Conservation (phyloP, 805 yeast species). For the Ogataea naganishii region DNA sequence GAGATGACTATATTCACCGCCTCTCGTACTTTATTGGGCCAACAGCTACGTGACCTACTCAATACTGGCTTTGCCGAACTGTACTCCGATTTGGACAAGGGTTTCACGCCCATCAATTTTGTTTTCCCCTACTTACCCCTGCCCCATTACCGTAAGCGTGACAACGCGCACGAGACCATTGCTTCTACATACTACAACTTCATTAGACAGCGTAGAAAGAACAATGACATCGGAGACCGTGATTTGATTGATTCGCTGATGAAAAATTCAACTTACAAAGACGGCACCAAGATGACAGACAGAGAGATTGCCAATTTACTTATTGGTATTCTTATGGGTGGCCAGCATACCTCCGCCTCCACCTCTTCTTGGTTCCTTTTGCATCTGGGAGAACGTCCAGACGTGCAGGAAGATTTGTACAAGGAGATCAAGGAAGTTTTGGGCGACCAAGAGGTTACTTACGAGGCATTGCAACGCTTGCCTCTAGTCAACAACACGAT, state of each 20-base stretch:
- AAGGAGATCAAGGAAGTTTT: slow-evolving; percentile 64
- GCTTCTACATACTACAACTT: slow-evolving; percentile 74
- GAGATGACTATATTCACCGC: slow-evolving; percentile 97
- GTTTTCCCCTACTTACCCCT: slow-evolving; percentile 92
- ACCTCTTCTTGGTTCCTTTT: slow-evolving; percentile 93
- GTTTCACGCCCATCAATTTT: slow-evolving; percentile 92
- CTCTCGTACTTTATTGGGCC: slow-evolving; percentile 82
- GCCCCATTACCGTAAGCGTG: slow-evolving; percentile 68
- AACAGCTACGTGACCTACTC: slow-evolving; percentile 79
- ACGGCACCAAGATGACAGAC: slow-evolving; percentile 91
- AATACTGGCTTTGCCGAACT: slow-evolving; percentile 77
- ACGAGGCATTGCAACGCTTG: slow-evolving; percentile 77
- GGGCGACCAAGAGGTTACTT: slow-evolving; percentile 53
- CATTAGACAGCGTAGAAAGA: slow-evolving; percentile 62
- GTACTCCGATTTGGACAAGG: slow-evolving; percentile 89
- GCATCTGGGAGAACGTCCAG: slow-evolving; percentile 83
- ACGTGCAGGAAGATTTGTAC: slow-evolving; percentile 73
- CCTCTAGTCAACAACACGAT: slow-evolving; percentile 75
- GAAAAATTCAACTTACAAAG: slow-evolving; percentile 79
- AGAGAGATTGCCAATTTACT: slow-evolving; percentile 87
- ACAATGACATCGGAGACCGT: slow-evolving; percentile 72
- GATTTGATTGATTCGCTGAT: slow-evolving; percentile 86
- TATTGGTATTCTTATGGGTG: slow-evolving; percentile 97
- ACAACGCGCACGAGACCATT: slow-evolving; percentile 76
- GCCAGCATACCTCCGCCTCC: slow-evolving; percentile 96